Evolutionary conservation across 2,329 filamentous ascomycete genomes (phyloP).

Genomic region (Onygena corvina): DNA sequence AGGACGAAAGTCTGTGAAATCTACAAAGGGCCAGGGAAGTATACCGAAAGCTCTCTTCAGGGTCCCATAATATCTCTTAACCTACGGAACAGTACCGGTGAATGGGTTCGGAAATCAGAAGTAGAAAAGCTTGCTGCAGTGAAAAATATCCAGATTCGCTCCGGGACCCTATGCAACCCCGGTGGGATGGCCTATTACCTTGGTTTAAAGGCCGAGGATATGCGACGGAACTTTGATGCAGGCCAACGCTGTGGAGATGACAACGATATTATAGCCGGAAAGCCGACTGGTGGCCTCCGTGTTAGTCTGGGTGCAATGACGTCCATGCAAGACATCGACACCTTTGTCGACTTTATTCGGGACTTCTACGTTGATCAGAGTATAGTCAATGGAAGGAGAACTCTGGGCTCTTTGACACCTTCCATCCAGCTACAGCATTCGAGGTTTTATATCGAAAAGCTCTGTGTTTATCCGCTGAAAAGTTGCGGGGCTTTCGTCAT

Average conservation of each 20-base stretch:
- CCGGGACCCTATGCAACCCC: constrained; percentile 83
- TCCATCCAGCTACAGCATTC: constrained; percentile 12
- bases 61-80: constrained; percentile 83
- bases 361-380: constrained; percentile 52
- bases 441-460: constrained; percentile 46
- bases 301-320: constrained; percentile 87
- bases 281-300: constrained; percentile 76
- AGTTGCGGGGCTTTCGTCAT: constrained; percentile 74
- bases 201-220: constrained; percentile 64
- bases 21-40: constrained; percentile 41
- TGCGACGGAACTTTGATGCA: constrained; percentile 70
- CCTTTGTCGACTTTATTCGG: constrained; percentile 57
- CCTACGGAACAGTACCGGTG: constrained; percentile 52
- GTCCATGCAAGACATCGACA: constrained; percentile 58
- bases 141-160: constrained; percentile 71
- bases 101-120: constrained; percentile 69
- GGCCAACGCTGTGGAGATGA: constrained; percentile 77
- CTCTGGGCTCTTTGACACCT: background rate
- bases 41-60: constrained; percentile 36
- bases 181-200: constrained; percentile 68
- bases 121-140: constrained; percentile 75
- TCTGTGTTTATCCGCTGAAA: constrained; percentile 83
- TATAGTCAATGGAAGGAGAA: constrained; percentile 8
- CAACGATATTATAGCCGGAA: constrained; percentile 68
- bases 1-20: constrained; percentile 52